These are phyloP conservation scores for Kondoa malvinella DNA, from an alignment of 768 basidiomycete genomes.

Conservation along the genomic window DNA sequence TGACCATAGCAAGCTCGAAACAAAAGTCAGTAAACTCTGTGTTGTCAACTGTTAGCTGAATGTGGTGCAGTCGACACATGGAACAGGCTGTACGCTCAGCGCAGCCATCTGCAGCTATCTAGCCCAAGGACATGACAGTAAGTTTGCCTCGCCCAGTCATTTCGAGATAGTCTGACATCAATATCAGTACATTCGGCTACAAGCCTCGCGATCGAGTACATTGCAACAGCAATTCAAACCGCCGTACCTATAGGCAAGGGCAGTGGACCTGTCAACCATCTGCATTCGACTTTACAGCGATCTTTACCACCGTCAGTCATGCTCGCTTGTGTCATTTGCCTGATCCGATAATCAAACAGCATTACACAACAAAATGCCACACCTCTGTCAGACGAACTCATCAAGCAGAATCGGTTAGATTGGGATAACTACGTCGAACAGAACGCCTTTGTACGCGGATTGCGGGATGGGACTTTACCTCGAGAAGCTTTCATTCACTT, in stretches of 20 bases:
- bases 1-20: conserved; percentile 36
- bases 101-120: conserved; percentile 58
- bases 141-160: conserved; percentile 26
- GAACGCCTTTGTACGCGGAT: conserved; percentile 63
- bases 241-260: conserved; percentile 55
- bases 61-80: conserved; percentile 84
- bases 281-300: conserved; percentile 43
- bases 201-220: conserved; percentile 49
- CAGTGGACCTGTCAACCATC: conserved; percentile 71
- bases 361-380: conserved; percentile 52
- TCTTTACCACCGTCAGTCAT: conserved; percentile 44
- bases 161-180: background rate
- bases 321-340: background rate
- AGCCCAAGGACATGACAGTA: conserved; percentile 38
- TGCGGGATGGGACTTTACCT: conserved; percentile 56
- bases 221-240: conserved; percentile 53
- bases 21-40: no score
- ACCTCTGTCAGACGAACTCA: conserved; percentile 29
- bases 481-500: conserved; percentile 60
- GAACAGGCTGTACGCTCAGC: conserved; percentile 82
- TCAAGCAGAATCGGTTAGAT: conserved; percentile 34
- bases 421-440: conserved; percentile 57
- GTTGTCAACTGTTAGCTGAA: no score
- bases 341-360: conserved; percentile 33
- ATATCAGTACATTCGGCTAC: conserved; percentile 43